A percentile compares a stretch with the other conserved stretches of the same genome.
Conservation (phyloP, 768 basidiomycete species). For the Boletus vinaceobasis region DNA sequence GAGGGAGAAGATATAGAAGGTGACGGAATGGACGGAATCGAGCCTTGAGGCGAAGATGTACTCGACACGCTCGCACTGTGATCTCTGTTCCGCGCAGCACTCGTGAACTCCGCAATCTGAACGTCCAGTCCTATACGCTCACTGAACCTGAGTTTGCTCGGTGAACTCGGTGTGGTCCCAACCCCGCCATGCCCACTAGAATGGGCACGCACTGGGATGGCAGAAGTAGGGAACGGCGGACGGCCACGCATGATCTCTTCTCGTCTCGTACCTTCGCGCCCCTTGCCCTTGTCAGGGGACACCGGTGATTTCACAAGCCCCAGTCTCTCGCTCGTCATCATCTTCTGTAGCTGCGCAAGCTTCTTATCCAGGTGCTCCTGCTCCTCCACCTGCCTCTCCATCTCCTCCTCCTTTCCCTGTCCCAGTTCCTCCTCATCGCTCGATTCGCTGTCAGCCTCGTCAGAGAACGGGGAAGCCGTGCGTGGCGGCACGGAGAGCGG, state of each 20-base stretch:
- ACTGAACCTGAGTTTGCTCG: slow-evolving; percentile 26
- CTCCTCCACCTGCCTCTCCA: slow-evolving; percentile 62
- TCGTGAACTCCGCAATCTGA: slow-evolving; percentile 34
- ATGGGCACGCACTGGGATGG: slow-evolving; percentile 1
- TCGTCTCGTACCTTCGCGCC: slow-evolving; percentile 14
- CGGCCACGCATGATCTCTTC: slow-evolving; percentile 45
- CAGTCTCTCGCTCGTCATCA: slow-evolving; percentile 71
- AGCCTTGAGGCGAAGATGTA: slow-evolving; percentile 69
- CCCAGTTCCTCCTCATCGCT: slow-evolving; percentile 57
- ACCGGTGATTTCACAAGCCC: slow-evolving; percentile 54
- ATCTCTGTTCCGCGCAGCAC: slow-evolving; percentile 42
- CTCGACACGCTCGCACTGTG: slow-evolving; percentile 74
- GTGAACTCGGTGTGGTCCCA: slow-evolving; percentile 22
- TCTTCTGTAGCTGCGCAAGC: slow-evolving; percentile 60
- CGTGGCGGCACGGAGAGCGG: slow-evolving; percentile 32
- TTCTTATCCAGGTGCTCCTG: slow-evolving; percentile 66
- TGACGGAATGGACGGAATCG: slow-evolving; percentile 80
- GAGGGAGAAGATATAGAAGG: slow-evolving; percentile 56
- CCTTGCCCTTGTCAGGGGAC: slow-evolving; percentile 38
- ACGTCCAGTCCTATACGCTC: slow-evolving; percentile 28
- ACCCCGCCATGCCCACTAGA: background rate
- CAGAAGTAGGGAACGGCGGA: slow-evolving; percentile 19
- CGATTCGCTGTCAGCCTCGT: slow-evolving; percentile 49
- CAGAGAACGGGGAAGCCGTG: slow-evolving; percentile 50
- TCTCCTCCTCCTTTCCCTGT: slow-evolving; percentile 63